Percentiles rank a stretch among this genome's conserved stretches.
These are phyloP conservation scores for Helotiales sp. DNA, from an alignment of 2,329 filamentous ascomycete species.

Conservation along the genomic window DNA sequence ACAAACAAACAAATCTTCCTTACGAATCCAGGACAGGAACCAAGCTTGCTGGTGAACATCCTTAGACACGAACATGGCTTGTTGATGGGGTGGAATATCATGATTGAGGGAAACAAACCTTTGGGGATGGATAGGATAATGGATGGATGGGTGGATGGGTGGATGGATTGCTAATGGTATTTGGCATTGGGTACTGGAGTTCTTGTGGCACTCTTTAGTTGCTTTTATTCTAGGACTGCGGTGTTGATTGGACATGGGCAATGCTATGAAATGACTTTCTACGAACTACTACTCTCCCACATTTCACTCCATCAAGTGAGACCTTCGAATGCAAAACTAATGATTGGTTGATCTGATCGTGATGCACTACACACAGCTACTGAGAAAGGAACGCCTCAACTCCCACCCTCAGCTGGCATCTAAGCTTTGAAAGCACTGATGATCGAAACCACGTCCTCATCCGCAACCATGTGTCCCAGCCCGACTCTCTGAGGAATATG, in stretches of 20 bases:
- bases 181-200: constrained; percentile 37
- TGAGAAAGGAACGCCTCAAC: constrained; percentile 9
- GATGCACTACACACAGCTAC: not conserved
- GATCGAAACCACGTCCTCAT: constrained; percentile 73
- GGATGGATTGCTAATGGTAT: constrained; percentile 17
- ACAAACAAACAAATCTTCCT: not conserved
- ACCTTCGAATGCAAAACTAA: not conserved
- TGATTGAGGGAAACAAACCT: not conserved
- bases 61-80: constrained; percentile 18
- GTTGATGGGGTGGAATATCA: constrained; percentile 16
- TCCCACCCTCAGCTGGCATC: constrained; percentile 5
- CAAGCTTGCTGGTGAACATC: constrained; percentile 11
- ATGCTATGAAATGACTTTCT: constrained; percentile 25
- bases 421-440: constrained; percentile 68
- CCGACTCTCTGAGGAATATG: constrained; percentile 95
- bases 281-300: not conserved
- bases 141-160: constrained; percentile 11
- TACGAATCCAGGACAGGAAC: constrained; percentile 14
- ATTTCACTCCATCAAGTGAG: not conserved
- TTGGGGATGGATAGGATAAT: constrained; percentile 8
- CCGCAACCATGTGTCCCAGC: constrained; percentile 76
- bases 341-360: not conserved
- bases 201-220: constrained; percentile 20
- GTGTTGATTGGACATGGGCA: constrained; percentile 23
- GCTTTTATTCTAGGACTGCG: constrained; percentile 15